Evolutionary conservation across 2,329 filamentous ascomycete genomes (phyloP).

Genomic region (Westerdykella sp.): DNA sequence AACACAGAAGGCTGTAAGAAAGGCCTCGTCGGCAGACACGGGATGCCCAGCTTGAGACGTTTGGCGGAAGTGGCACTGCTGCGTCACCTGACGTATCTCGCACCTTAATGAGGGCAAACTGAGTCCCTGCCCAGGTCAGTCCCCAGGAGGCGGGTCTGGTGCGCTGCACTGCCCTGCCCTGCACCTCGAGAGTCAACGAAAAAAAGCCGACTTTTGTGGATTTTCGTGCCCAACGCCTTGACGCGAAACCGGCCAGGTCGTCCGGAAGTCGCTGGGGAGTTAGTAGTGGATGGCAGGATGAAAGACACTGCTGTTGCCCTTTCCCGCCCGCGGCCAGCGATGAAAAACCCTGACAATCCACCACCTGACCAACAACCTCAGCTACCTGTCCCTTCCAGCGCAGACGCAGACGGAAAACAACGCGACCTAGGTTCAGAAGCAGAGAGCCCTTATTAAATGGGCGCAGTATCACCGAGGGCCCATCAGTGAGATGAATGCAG

Average conservation of each 20-base stretch:
- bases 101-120: slow-evolving; percentile 12
- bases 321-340: slow-evolving; percentile 16
- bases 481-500: slow-evolving; percentile 26
- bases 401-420: too few relatives aligned
- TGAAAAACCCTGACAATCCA: too few relatives aligned
- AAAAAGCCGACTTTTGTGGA: slow-evolving; percentile 8
- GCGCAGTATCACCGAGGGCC: slow-evolving; percentile 30
- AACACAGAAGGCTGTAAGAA: too few relatives aligned
- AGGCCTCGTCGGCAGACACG: too few relatives aligned
- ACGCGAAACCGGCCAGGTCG: slow-evolving; percentile 19
- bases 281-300: slow-evolving; percentile 24
- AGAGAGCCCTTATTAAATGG: slow-evolving; percentile 36
- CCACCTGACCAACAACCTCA: too few relatives aligned
- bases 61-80: slow-evolving; percentile 7
- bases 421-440: slow-evolving; percentile 18
- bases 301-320: slow-evolving; percentile 26
- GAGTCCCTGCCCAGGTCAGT: too few relatives aligned
- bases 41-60: too few relatives aligned
- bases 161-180: slow-evolving; percentile 2
- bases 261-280: slow-evolving; percentile 21
- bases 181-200: slow-evolving; percentile 12
- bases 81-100: slow-evolving; percentile 33
- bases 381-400: too few relatives aligned
- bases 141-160: too few relatives aligned
- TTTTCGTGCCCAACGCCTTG: slow-evolving; percentile 3